These are phyloP conservation scores for Russula ochroleuca DNA, from an alignment of 768 basidiomycete species.

Conservation along the genomic window DNA sequence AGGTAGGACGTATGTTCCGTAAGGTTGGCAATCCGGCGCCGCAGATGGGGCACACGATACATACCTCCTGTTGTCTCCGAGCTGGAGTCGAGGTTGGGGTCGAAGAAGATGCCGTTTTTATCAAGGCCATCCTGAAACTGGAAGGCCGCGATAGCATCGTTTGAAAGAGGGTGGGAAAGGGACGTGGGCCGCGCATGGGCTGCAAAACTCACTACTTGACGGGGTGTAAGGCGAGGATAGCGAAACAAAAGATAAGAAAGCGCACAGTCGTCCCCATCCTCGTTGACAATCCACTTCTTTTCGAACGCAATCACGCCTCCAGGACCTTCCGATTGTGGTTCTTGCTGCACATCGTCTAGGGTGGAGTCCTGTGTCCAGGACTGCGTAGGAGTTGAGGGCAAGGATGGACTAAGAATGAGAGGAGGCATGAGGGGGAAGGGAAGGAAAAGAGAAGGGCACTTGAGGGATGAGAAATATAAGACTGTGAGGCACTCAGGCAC, in stretches of 20 bases:
- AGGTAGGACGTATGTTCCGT: neutral
- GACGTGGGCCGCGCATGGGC: neutral
- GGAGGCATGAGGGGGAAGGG: neutral
- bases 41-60: neutral
- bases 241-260: neutral
- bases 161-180: neutral
- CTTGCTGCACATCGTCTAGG: slow-evolving; percentile 6
- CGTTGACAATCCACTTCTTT: slow-evolving; percentile 25
- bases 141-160: neutral
- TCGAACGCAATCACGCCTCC: slow-evolving; percentile 10
- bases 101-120: slow-evolving; percentile 24
- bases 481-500: slow-evolving; percentile 5
- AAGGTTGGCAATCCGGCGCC: neutral
- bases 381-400: neutral
- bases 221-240: neutral
- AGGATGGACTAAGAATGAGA: neutral
- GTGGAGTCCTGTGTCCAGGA: slow-evolving; percentile 8
- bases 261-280: slow-evolving; percentile 16
- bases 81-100: slow-evolving; percentile 26
- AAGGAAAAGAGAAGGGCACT: neutral
- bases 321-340: neutral
- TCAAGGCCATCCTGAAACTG: slow-evolving; percentile 19
- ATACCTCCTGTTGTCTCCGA: slow-evolving; percentile 23
- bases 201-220: slow-evolving; percentile 24
- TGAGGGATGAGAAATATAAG: neutral